Conservation (phyloP, 129 eudicot species). For the Cynara cardunculus region DNA sequence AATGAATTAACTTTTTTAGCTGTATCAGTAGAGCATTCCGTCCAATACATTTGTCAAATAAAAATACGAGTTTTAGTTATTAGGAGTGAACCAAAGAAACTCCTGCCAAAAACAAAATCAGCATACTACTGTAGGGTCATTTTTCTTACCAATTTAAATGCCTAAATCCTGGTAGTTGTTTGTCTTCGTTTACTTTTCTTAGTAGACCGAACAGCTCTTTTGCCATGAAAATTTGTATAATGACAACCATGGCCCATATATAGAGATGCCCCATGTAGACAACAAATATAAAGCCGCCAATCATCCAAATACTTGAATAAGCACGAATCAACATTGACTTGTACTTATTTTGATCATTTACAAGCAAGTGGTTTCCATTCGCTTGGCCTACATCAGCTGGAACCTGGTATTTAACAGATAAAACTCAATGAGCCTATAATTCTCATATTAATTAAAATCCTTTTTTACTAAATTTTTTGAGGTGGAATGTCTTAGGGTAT, state of each 20-base stretch:
- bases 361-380: conserved; percentile 63
- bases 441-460: neutral
- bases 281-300: conserved; percentile 80
- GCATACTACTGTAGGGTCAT: neutral
- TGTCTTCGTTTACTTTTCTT: conserved; percentile 71
- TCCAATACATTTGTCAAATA: neutral
- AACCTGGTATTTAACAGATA: conserved; percentile 37
- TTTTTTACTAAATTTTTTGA: neutral
- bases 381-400: conserved; percentile 52
- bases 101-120: neutral
- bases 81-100: neutral
- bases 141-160: conserved; percentile 71
- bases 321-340: conserved; percentile 81
- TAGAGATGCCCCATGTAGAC: conserved; percentile 97
- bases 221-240: conserved; percentile 91
- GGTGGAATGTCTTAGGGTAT: neutral
- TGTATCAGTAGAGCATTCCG: neutral
- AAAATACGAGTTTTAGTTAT: neutral
- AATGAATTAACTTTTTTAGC: neutral
- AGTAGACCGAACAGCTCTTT: conserved; percentile 81
- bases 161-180: conserved; percentile 87
- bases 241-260: conserved; percentile 92
- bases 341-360: conserved; percentile 74
- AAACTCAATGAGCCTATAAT: neutral
- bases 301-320: conserved; percentile 90